Conservation (phyloP, 371 early-diverging fungal genomes). For the Actinomucor elegans region DNA sequence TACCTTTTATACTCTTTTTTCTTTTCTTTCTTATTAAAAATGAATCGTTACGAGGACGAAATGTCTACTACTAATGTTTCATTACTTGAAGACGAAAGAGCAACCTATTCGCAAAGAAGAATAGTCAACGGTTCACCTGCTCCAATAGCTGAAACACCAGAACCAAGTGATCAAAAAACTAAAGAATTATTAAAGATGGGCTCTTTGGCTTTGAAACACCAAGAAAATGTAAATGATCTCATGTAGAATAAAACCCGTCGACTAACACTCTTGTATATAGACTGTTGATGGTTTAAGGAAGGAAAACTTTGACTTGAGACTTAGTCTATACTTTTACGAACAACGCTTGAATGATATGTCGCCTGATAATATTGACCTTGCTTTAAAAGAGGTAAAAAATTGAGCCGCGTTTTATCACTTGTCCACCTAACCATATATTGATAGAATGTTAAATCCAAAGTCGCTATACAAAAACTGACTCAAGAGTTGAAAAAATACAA, state of each 20-base stretch:
- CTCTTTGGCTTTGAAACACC: conserved; percentile 59
- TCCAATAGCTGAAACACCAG: background rate
- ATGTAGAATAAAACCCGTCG: too few species aligned
- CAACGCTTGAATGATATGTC: conserved; percentile 57
- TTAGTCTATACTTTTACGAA: conserved; percentile 68
- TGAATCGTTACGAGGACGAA: conserved; percentile 14
- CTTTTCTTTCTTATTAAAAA: background rate
- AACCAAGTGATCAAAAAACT: conserved; percentile 6
- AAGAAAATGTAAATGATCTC: conserved; percentile 54
- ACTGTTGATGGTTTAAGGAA: conserved; percentile 67
- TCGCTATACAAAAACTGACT: conserved; percentile 46
- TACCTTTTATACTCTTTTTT: background rate
- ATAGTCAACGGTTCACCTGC: background rate
- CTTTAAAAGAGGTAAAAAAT: conserved; percentile 55
- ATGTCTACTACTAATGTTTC: conserved; percentile 35
- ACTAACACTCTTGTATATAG: conserved; percentile 32
- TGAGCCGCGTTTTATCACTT: too few species aligned
- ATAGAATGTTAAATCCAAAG: conserved; percentile 60
- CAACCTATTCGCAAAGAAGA: background rate
- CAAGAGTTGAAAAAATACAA: conserved; percentile 54
- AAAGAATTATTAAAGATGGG: conserved; percentile 10
- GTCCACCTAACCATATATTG: background rate
- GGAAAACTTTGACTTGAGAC: conserved; percentile 70
- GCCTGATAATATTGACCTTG: conserved; percentile 58
- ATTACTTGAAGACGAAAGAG: conserved; percentile 13